Base-by-base conservation (phyloP, 2,329 filamentous ascomycete genomes). In the Ophiostoma fasciatum region DNA sequence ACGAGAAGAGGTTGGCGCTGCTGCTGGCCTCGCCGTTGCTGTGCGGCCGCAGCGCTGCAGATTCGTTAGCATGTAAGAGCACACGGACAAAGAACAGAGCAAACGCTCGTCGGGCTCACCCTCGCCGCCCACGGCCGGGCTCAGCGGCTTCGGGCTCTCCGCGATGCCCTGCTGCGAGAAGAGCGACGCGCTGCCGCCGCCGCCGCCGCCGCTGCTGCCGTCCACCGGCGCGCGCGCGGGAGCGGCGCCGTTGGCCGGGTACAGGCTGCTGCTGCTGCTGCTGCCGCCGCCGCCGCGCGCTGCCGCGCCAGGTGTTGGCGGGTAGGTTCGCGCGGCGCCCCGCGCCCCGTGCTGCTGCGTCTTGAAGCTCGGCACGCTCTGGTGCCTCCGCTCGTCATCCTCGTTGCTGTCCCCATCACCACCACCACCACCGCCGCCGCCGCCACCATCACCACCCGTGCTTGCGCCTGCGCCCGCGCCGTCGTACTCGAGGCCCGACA, bases 101-200 rank as follows among this genome's bases (percentile, higher is more conserved):
- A 26, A 31, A n/a, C n/a, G n/a, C n/a, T n/a, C n/a, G n/a, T n/a
- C n/a, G n/a, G n/a, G n/a, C 10, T 3, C 35, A 15, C 28, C 28
- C 8, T 40, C 35, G 10, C 3, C 10, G 10, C 25, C 35, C 11
- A 27, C 36, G 1, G 43, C 48, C n/a, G 80, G 79, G 41, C 78
- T 85, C 28, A 93, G 63, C 4, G 85, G 79, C 51, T 87, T 92
- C 0, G 85, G 84, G 45, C 82, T 92, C 55, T 94, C 84, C 4
- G 81, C 90, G 62, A 93, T 81, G 40, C 62, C 69, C 36, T 71
- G 69, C 44, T 71, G 69, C 44, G 74, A 69, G 51, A 83, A 92
- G 45, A 85, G 68, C 14, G 68, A 69, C 31, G 62, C 61, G 40
- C 61, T 64, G 31, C 60, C 60, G 28, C 59, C 57, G 35, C 58